Evolutionary conservation across 2,329 filamentous ascomycete species (phyloP), one percentile per base, ranked within the genome.

Genomic region (Escovopsis weberi): DNA sequence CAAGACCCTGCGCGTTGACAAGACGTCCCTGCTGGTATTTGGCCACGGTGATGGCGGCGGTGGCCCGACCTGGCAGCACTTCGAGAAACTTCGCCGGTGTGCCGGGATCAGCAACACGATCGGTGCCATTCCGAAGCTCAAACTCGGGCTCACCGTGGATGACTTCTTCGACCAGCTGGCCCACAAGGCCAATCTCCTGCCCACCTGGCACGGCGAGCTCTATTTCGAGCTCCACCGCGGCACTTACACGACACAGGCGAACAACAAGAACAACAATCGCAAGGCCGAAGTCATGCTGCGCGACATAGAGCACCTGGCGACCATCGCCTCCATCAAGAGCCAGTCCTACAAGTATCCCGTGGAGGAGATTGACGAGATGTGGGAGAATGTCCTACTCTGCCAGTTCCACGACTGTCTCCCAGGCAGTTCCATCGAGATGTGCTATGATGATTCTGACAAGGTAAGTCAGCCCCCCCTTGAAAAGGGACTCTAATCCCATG

Each of bases 371-470:
- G 91, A 98, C 56, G 74, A 82, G 44, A 93, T 98, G 79, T 98
- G 91, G 91, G 89, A 96, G 66, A 73, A 75, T 43, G 82, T 89
- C 3, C 70, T 96, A 23, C 75, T 96, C 26, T 96, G 89, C 51
- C 91, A 98, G 55, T 98, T 98, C 70, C 91, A 98, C 51, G 91
- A 98, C 58, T 96, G 91, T 58, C 70, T 98, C 41, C 91, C 91
- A 1, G 91, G 91, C 43, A 95, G 86, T 57, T 85, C 79, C 32
- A 96, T 98, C 53, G 88, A 93, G 60, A 95, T 96, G 87, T 94
- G 87, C 61, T 96, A 96, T 54, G 85, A 94, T 59, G 91, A 98
- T 58, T 94, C 88, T 3, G 83, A 94, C 57, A 75, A 87, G 64
- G 75, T 77, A 60, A 58, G 64, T 3, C 28, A 33, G 12, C 28